phyloP scores from a whole-genome alignment of 2,329 filamentous ascomycete species.

The Arthrinium puccinioides region DNA sequence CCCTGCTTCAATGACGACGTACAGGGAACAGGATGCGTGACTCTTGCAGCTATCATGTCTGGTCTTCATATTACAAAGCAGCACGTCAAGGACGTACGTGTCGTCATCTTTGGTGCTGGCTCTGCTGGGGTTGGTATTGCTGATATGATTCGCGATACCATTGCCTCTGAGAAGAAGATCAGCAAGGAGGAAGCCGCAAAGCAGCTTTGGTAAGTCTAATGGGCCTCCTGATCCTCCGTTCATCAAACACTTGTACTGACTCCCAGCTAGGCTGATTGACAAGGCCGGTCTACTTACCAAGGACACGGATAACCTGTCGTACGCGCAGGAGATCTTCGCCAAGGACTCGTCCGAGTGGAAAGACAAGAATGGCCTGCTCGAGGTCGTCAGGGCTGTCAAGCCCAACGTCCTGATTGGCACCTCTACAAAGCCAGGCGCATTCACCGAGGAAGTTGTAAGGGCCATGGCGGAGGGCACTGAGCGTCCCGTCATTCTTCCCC shows the following conservation, averaged over 20 bases:
- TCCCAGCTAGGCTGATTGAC: constrained; percentile 63
- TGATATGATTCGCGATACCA: constrained; percentile 75
- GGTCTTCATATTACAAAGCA: constrained; percentile 62
- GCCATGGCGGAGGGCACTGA: constrained; percentile 70
- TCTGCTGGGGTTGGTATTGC: constrained; percentile 81
- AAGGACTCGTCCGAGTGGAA: constrained; percentile 59
- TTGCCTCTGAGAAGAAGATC: constrained; percentile 59
- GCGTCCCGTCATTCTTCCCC: constrained; percentile 70
- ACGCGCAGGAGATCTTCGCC: constrained; percentile 61
- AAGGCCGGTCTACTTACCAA: constrained; percentile 70
- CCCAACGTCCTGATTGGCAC: constrained; percentile 81
- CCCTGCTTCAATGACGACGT: constrained; percentile 90
- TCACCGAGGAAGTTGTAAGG: constrained; percentile 65
- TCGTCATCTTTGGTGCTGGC: constrained; percentile 74
- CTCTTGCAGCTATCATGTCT: constrained; percentile 73
- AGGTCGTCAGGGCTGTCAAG: constrained; percentile 62
- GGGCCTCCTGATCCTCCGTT: neutral
- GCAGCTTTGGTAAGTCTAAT: constrained; percentile 69
- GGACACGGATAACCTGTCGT: constrained; percentile 52
- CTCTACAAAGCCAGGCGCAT: constrained; percentile 68
- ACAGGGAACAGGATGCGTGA: constrained; percentile 83
- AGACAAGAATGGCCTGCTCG: constrained; percentile 50
- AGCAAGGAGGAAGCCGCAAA: constrained; percentile 66
- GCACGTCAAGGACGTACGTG: constrained; percentile 59
- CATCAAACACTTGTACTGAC: constrained; percentile 3